Conservation (phyloP, 495 filamentous ascomycete species). For the Xylaria flabelliformis region DNA sequence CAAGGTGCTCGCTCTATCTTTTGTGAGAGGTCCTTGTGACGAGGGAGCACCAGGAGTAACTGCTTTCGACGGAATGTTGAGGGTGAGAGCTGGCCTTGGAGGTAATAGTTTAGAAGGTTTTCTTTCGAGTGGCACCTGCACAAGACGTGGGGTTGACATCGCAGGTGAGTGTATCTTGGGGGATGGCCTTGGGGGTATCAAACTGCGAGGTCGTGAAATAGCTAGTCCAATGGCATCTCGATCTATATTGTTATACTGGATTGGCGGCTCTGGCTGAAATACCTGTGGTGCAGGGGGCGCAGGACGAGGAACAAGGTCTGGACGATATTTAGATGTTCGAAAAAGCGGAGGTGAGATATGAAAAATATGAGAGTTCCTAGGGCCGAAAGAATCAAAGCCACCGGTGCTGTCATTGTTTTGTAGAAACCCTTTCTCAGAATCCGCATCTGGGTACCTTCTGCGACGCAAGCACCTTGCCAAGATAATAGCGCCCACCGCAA, state of each 20-base stretch:
- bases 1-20: slow-evolving; percentile 47
- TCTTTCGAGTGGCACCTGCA: slow-evolving; percentile 20
- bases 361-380: slow-evolving; percentile 23
- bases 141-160: slow-evolving; percentile 2
- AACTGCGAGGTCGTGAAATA: slow-evolving; percentile 43
- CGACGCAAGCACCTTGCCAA: slow-evolving; percentile 48
- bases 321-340: slow-evolving; percentile 22
- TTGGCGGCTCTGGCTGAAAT: slow-evolving; percentile 34
- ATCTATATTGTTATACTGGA: slow-evolving; percentile 28
- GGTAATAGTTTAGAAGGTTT: slow-evolving; percentile 33
- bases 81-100: slow-evolving; percentile 42
- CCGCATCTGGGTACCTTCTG: slow-evolving; percentile 41
- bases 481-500: slow-evolving; percentile 50
- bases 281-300: slow-evolving; percentile 35
- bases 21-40: slow-evolving; percentile 28
- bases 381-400: slow-evolving; percentile 23
- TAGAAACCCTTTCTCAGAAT: slow-evolving; percentile 46
- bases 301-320: slow-evolving; percentile 15
- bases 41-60: slow-evolving; percentile 22
- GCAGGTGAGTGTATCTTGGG: slow-evolving; percentile 21
- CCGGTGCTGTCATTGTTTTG: slow-evolving; percentile 21
- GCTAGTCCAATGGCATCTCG: slow-evolving; percentile 51
- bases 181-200: slow-evolving; percentile 27
- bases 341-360: slow-evolving; percentile 43
- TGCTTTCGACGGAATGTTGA: slow-evolving; percentile 39